These are phyloP conservation scores for Helminthosporium solani DNA, from an alignment of 2,329 filamentous ascomycete species.

Conservation along the genomic window DNA sequence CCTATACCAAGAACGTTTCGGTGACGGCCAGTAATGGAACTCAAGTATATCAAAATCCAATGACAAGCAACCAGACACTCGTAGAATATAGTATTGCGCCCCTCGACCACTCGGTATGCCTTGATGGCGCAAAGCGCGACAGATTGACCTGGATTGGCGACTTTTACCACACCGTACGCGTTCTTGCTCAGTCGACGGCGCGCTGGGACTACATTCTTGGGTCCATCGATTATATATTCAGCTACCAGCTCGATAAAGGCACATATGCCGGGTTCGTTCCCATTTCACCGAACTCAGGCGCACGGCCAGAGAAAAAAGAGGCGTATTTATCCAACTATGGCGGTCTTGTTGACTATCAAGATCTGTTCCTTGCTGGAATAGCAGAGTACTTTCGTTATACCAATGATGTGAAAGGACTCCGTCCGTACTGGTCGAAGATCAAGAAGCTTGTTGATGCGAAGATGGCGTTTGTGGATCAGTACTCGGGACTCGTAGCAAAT, in stretches of 20 bases:
- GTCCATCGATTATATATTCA: constrained; percentile 35
- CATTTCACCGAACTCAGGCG: constrained; percentile 10
- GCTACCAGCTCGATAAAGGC: constrained; percentile 11
- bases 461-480: constrained; percentile 27
- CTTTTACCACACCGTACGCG: constrained; percentile 45
- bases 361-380: constrained; percentile 29
- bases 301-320: constrained; percentile 1
- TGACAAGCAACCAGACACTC: constrained; percentile 30
- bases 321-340: constrained; percentile 3
- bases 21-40: constrained; percentile 5
- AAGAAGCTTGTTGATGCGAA: constrained; percentile 22
- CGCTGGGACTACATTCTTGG: constrained; percentile 40
- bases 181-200: constrained; percentile 40
- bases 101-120: constrained; percentile 41
- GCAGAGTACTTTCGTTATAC: constrained; percentile 28
- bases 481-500: constrained; percentile 25
- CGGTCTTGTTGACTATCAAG: constrained; percentile 34
- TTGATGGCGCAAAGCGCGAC: constrained; percentile 48
- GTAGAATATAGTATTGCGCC: constrained; percentile 42
- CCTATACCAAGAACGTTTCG: constrained; percentile 40
- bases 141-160: constrained; percentile 47
- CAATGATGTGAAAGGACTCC: constrained; percentile 17
- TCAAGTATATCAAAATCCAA: constrained; percentile 34
- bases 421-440: constrained; percentile 24
- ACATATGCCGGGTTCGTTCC: constrained; percentile 12